Base-by-base conservation (phyloP, 2,329 filamentous ascomycete genomes). In the Fusarium globosum region DNA sequence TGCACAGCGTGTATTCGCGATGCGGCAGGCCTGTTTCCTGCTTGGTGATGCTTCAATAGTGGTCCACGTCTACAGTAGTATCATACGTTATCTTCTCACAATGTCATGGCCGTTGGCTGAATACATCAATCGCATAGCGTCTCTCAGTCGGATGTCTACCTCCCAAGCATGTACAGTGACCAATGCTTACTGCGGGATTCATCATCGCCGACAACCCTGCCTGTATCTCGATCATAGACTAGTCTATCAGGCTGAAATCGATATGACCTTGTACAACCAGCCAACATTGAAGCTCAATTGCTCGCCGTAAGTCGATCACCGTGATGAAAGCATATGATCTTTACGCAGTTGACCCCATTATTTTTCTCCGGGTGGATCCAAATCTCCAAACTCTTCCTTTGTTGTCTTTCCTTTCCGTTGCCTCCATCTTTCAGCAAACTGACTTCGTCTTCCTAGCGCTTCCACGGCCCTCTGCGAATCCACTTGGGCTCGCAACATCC, bases 381-480 rank as follows among this genome's bases (percentile, higher is more conserved):
- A n/a, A 43, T 58, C 59, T 56, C 65, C 51, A 72, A 52, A 38
- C 57, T 67, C 70, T 73, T 73, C 70, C 61, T 55, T 65, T 65
- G 42, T 53, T 61, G 49, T 62, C 61, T 61, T 45, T 59, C 45
- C 43, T 60, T 42, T 59, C 42, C 36, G 36, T 72, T 49, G 64
- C 66, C 70, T 72, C 63, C 57, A 68, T 72, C 52, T 55, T 35
- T n/a, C 64, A 49, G 9, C 49, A 55, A 56, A 56, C 39, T 65
- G 41, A 69, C 48, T 53, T 58, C 42, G 48, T 64, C 41, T 77
- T 77, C 75, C 68, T 73, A 73, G 71, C 65, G 69, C 72, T 77
- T 77, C 76, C 76, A 77, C 61, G 68, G 52, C 61, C 35, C 65
- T 77, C 76, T 74, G 70, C 59, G 67, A 63, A 69, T 64, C 73